Evolutionary conservation across 2,329 filamentous ascomycete species (phyloP).

Genomic region (Cladosporium velox): DNA sequence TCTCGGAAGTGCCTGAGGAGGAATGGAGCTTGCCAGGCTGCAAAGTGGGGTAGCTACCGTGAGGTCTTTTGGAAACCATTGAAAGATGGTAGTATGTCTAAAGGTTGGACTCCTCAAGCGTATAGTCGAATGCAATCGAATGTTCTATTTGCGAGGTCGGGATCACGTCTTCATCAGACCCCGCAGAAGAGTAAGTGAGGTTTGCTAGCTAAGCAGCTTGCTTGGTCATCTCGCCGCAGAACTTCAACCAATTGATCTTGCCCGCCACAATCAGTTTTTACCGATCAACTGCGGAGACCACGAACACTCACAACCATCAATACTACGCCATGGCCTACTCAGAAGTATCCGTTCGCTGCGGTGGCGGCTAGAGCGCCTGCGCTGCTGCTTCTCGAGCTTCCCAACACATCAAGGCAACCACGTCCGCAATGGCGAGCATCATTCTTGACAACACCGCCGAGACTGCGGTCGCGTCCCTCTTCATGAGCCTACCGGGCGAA

Average conservation of each 20-base stretch:
- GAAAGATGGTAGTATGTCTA: background rate
- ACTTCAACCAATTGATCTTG: background rate
- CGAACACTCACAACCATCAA: background rate
- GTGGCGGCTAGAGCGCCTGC: background rate
- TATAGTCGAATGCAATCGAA: background rate
- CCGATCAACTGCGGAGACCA: background rate
- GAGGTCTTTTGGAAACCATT: background rate
- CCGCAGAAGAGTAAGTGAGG: background rate
- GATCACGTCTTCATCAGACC: background rate
- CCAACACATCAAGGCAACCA: background rate
- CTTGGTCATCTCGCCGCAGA: background rate
- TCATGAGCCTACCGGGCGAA: constrained; percentile 1
- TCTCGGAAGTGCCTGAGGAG: background rate
- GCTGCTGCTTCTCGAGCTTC: background rate
- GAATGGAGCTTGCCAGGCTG: background rate
- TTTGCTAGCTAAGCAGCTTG: background rate
- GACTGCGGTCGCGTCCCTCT: background rate
- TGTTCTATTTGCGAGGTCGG: background rate
- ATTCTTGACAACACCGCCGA: background rate
- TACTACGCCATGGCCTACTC: background rate
- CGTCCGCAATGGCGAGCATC: background rate
- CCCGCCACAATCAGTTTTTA: background rate
- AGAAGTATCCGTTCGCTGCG: background rate
- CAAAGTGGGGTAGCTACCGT: background rate
- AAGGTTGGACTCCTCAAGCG: background rate